Base-by-base conservation (phyloP, 2,329 filamentous ascomycete species). In the Epicoccum sorghinum region DNA sequence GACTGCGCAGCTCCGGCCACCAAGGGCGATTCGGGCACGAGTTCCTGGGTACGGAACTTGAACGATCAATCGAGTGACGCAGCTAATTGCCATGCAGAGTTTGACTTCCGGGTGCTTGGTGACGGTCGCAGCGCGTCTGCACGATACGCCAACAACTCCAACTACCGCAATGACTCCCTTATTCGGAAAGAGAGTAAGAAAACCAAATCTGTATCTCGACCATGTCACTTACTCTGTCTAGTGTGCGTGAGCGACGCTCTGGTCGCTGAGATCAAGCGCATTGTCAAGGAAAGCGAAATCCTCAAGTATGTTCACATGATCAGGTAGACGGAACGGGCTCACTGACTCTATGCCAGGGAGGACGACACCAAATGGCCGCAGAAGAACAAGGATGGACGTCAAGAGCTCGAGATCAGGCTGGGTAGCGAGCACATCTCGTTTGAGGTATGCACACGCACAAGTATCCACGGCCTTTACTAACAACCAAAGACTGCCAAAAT, bases 111-210 rank as follows among this genome's bases (percentile, higher is more conserved):
- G 51, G 91, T 92, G 23, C 85, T 98, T 40, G 91, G 91, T 49
- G 95, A 99, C 74, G 95, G 95, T 46, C 87, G 91, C 58, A 97
- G 93, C 73, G 95, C 95, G 7, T 90, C 95, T 47, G 92, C 93
- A 29, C 88, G 95, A 77, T 99, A 99, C 79, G 95, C 95, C 61
- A 99, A 99, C 83, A 99, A 99, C 78, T 98, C 93, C 53, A 99
- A 99, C 79, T 99, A 99, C 79, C 88, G 95, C 71, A 99, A 99
- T 78, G 95, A 99, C 75, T 97, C 93, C 60, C 81, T 99, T 66
- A 99, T 99, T 72, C 89, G 95, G 62, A 99, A 99, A 93, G 95
- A 99, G 82, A 99, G 95, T 97, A 82, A 66, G 92, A 14, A 14
- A 29, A 7, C 38, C 14, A 7, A 55, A 52, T 3, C 18, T 24